Percentiles rank a stretch among this genome's conserved stretches.
Evolutionary conservation across 768 basidiomycete species (phyloP).

Genomic region (Boletus sp.): DNA sequence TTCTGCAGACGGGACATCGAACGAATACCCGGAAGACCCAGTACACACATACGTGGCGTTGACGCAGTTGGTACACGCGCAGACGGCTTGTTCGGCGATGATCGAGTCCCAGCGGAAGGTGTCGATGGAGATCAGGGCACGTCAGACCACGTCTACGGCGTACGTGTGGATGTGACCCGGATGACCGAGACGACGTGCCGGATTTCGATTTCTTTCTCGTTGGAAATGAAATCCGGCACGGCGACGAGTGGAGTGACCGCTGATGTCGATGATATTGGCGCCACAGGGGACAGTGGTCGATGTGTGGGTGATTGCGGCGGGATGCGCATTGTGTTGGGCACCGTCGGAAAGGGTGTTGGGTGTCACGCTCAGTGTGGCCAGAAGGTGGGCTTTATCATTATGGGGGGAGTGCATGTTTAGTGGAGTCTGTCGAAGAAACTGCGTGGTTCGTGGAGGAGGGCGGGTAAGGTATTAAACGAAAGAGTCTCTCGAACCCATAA

Average conservation of each 20-base stretch:
- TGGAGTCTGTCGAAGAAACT: constrained; percentile 17
- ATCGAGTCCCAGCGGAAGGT: constrained; percentile 23
- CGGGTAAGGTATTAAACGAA: no score
- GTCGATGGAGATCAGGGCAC: constrained; percentile 24
- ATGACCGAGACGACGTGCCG: constrained; percentile 72
- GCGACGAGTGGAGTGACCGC: constrained; percentile 92
- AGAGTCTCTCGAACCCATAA: no score
- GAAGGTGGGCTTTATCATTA: constrained; percentile 64
- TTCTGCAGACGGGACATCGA: constrained; percentile 26
- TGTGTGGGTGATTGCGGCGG: constrained; percentile 54
- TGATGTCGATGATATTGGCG: constrained; percentile 84
- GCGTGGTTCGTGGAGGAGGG: background rate
- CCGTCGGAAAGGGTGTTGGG: constrained; percentile 98
- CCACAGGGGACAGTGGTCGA: constrained; percentile 48
- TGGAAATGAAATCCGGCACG: constrained; percentile 59
- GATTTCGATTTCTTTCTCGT: constrained; percentile 75
- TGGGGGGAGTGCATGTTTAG: constrained; percentile 12
- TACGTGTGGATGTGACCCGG: constrained; percentile 46
- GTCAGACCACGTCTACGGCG: constrained; percentile 10
- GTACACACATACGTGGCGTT: constrained; percentile 89
- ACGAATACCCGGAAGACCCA: constrained; percentile 49
- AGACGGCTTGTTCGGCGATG: constrained; percentile 43
- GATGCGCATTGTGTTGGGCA: constrained; percentile 48
- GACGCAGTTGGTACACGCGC: constrained; percentile 77
- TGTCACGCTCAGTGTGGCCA: constrained; percentile 91